Conservation (phyloP, 129 eudicot species). For the Saposhnikovia divaricata region DNA sequence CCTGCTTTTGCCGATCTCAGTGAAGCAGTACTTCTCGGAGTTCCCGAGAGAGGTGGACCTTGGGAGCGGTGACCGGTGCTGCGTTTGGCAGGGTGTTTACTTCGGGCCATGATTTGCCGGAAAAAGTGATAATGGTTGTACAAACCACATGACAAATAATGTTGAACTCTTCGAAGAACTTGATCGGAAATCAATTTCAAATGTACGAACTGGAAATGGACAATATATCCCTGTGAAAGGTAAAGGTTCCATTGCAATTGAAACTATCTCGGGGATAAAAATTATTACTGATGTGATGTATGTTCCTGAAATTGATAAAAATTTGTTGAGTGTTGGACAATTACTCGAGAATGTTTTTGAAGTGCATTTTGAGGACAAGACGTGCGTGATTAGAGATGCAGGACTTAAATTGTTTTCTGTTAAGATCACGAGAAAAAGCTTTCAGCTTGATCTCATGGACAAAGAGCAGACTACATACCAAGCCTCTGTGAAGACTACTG, state of each 20-base stretch:
- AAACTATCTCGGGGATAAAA: not conserved
- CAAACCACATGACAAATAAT: too few species aligned
- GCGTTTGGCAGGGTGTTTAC: slow-evolving; percentile 2
- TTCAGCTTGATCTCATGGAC: too few species aligned
- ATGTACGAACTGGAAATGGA: not conserved
- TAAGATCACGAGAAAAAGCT: too few species aligned
- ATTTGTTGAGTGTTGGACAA: not conserved
- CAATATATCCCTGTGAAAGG: not conserved
- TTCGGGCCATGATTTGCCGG: slow-evolving; percentile 6
- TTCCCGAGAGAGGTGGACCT: too few species aligned
- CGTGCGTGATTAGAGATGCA: not conserved
- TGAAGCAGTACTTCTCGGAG: too few species aligned
- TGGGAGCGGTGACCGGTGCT: slow-evolving; percentile 8
- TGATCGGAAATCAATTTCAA: too few species aligned
- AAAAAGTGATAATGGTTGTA: not conserved
- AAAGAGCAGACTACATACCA: too few species aligned
- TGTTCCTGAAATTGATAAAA: not conserved
- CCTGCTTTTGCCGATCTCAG: too few species aligned
- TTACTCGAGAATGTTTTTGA: not conserved
- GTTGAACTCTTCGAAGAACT: too few species aligned
- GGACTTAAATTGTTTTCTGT: too few species aligned
- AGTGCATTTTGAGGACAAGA: not conserved
- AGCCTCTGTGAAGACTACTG: too few species aligned
- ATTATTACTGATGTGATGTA: not conserved
- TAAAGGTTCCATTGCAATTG: not conserved